Base-by-base conservation (phyloP, 2,329 filamentous ascomycete species). In the Sporothrix pallida region DNA sequence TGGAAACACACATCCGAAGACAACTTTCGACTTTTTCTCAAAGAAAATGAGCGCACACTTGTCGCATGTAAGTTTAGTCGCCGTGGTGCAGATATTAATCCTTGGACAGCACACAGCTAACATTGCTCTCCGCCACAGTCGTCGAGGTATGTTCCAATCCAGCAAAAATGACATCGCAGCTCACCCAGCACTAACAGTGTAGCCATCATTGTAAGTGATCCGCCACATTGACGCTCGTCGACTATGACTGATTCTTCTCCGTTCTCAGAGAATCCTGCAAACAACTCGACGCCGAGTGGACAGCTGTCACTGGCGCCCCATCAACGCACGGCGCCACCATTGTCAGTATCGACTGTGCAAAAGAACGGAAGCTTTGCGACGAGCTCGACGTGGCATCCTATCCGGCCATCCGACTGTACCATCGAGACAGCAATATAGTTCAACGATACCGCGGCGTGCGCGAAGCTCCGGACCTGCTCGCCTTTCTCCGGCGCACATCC, bases 321-420 rank as follows among this genome's bases (percentile, higher is more conserved):
- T 15, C 9, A 13, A 20, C 10, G 8, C 54, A 60, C 74, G 31
- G 70, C 60, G 67, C 70, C 70, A 56, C 73, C 15, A 72, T 83
- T 1, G 72, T 81, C 42, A 84, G 81, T 72, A 77, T 87, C 20
- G 82, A 87, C 78, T 87, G 86, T 76, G 77, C 78, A 2, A 73
- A 75, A 1, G 76, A 80, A 2, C n/a, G 76, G 2, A 74, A 78
- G 7, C 75, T 86, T n/a, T 87, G 86, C 76, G 75, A 79, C 68
- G 80, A 84, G 37, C 78, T 81, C 63, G 80, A 81, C 31, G 79
- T 87, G 44, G 79, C 80, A 13, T 86, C 85, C 0, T 86, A 84
- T 74, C 86, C 86, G 2, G 80, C 85, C 7, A 82, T 87, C 50
- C 82, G 85, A 0, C 81, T 84, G 10, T 85, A 84, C 74, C 80